Evolutionary conservation across 345 rosid genomes (phyloP).

Genomic region (Streptanthus diversifolius): DNA sequence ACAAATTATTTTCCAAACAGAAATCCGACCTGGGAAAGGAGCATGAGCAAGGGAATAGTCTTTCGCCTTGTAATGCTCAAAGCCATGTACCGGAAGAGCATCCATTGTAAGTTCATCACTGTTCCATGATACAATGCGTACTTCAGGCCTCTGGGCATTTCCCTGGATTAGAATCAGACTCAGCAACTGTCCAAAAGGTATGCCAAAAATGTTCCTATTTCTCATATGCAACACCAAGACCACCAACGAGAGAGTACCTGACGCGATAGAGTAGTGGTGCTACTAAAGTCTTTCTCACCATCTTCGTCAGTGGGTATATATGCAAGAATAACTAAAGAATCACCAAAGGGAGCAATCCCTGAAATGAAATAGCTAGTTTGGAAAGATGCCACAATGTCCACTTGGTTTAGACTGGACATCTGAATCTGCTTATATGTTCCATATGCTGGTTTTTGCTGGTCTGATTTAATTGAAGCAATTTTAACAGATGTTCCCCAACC

Average conservation of each 20-base stretch:
- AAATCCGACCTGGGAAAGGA: slow-evolving; percentile 85
- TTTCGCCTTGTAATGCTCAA: slow-evolving; percentile 97
- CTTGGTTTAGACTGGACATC: slow-evolving; percentile 64
- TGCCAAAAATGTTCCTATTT: neutral
- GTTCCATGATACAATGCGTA: slow-evolving; percentile 87
- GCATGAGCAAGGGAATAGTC: slow-evolving; percentile 96
- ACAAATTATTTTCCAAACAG: slow-evolving; percentile 15
- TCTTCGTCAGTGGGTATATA: slow-evolving; percentile 82
- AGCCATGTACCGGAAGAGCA: slow-evolving; percentile 94
- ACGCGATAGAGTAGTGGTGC: slow-evolving; percentile 56
- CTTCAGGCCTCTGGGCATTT: slow-evolving; percentile 96
- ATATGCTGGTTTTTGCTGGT: slow-evolving; percentile 45
- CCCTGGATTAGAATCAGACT: slow-evolving; percentile 51
- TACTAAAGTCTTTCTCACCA: slow-evolving; percentile 75
- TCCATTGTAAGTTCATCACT: slow-evolving; percentile 97
- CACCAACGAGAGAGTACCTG: slow-evolving; percentile 56
- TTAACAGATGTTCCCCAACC: slow-evolving; percentile 96
- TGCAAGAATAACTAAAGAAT: slow-evolving; percentile 94
- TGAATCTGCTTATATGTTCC: slow-evolving; percentile 58
- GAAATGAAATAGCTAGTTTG: slow-evolving; percentile 98
- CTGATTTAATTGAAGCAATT: slow-evolving; percentile 82
- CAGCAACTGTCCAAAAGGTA: slow-evolving; percentile 14
- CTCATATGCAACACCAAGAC: slow-evolving; percentile 2
- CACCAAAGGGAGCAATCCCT: slow-evolving; percentile 99
- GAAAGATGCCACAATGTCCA: slow-evolving; percentile 95